Evolutionary conservation across 2,329 filamentous ascomycete species (phyloP), one percentile per base, ranked within the genome.

Genomic region (Pseudogymnoascus sp.): DNA sequence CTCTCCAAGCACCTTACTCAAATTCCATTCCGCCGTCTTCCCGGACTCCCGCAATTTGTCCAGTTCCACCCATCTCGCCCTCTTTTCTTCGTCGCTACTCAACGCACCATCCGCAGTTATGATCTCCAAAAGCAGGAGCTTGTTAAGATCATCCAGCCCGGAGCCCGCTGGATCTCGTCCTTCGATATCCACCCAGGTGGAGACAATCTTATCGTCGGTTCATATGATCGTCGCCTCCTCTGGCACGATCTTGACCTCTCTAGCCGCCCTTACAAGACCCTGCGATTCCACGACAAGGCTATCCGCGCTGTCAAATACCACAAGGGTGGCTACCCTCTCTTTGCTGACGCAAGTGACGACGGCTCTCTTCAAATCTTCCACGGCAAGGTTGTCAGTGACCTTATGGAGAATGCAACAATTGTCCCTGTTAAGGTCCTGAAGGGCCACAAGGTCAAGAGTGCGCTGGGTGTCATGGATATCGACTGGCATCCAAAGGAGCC

Each of bases 181-280:
- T 93, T 99, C 69, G 92, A 96, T 70, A 84, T 99, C 49, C 95
- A 99, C 75, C 88, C 92, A 0, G 90, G 90, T 16, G 94, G 94
- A 52, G 92, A 96, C 77, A 97, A 99, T 72, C 77, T 99, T 62
- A 90, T 97, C 64, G 91, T 97, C 10, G 92, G 92, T 49, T 94
- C 92, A 0, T 99, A 97, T 77, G 94, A 99, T 77, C 87, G 92
- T 67, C 87, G 93, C 55, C 81, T 99, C 2, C 81, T 99, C 33
- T 99, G 94, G 94, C 94, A 97, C 77, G 94, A 99, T 76, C 82
- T 97, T 61, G 94, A 99, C 68, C 84, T 99, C 37, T 94, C 91
- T 0, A 87, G 84, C 66, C 86, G 91, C 59, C 94, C 94, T 0
- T 97, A 96, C 81, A 97, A 97, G 81, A 97, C 93, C 1, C 87